Conservation (phyloP, 2,329 filamentous ascomycete species). For the Coniochaeta prunicola region DNA sequence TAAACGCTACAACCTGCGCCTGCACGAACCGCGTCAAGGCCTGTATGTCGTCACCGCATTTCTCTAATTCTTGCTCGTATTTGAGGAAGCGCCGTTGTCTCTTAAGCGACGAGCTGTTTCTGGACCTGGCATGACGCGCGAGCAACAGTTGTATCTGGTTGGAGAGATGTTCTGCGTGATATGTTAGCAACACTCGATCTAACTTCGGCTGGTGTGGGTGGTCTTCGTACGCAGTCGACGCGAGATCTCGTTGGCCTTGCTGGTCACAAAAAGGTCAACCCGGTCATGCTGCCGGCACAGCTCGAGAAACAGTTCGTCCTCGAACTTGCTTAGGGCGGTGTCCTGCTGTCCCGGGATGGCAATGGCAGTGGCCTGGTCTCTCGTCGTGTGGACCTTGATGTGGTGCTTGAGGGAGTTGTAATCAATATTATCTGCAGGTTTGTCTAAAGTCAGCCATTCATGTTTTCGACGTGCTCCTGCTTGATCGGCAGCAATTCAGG, state of each 20-base stretch:
- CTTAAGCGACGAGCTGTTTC: slow-evolving; percentile 31
- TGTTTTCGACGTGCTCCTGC: neutral
- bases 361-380: slow-evolving; percentile 61
- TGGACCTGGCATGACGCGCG: slow-evolving; percentile 31
- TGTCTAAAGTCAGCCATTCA: neutral
- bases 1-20: slow-evolving; percentile 69
- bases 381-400: slow-evolving; percentile 74
- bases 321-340: slow-evolving; percentile 52
- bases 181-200: neutral
- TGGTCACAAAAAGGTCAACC: slow-evolving; percentile 69
- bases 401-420: slow-evolving; percentile 82
- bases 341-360: slow-evolving; percentile 67
- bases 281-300: slow-evolving; percentile 70
- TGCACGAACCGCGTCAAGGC: slow-evolving; percentile 64
- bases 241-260: slow-evolving; percentile 72
- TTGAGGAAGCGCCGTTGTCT: slow-evolving; percentile 45
- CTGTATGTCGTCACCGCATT: slow-evolving; percentile 64
- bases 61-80: slow-evolving; percentile 43
- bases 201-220: neutral
- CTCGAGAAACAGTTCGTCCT: slow-evolving; percentile 63
- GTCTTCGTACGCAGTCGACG: slow-evolving; percentile 54
- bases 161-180: slow-evolving; percentile 37
- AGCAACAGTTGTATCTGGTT: slow-evolving; percentile 39
- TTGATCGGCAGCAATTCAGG: neutral
- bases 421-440: slow-evolving; percentile 69